These are phyloP conservation scores for Viridothelium virens DNA, from an alignment of 495 filamentous ascomycete genomes.

Conservation along the genomic window DNA sequence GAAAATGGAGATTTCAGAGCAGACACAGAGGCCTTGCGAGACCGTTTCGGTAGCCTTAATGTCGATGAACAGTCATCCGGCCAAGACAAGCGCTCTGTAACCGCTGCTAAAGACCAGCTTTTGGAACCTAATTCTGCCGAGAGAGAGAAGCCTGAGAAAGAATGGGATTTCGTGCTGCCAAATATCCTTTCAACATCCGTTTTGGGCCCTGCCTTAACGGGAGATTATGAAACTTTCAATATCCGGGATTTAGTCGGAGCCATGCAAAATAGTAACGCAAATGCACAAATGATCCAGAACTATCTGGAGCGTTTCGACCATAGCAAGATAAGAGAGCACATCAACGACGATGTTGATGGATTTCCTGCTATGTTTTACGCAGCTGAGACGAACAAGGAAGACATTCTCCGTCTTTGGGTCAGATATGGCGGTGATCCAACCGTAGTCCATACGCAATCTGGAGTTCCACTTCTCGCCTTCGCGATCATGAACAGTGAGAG, in stretches of 20 bases:
- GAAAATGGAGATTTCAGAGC: not conserved
- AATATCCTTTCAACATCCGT: not conserved
- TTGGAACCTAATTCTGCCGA: not conserved
- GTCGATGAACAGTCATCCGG: not conserved
- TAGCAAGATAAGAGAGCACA: not conserved
- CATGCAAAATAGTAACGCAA: not conserved
- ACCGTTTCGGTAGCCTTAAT: not conserved
- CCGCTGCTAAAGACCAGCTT: not conserved
- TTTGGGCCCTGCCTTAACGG: not conserved
- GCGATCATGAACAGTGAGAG: conserved; percentile 34
- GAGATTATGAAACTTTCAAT: not conserved
- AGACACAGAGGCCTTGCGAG: not conserved
- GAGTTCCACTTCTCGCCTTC: conserved; percentile 41
- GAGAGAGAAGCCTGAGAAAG: not conserved
- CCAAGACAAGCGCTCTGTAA: not conserved
- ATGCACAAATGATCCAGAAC: not conserved
- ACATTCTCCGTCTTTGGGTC: conserved; percentile 34
- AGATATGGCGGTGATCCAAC: conserved; percentile 25
- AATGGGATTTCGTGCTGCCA: not conserved
- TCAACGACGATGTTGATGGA: conserved; percentile 33
- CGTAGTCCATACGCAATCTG: conserved; percentile 20
- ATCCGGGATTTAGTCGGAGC: not conserved
- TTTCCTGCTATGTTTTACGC: conserved; percentile 42
- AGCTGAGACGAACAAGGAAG: conserved; percentile 37
- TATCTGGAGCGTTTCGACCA: not conserved